Base-by-base conservation (phyloP, 257 asterid species). In the Nicotiana paniculata region DNA sequence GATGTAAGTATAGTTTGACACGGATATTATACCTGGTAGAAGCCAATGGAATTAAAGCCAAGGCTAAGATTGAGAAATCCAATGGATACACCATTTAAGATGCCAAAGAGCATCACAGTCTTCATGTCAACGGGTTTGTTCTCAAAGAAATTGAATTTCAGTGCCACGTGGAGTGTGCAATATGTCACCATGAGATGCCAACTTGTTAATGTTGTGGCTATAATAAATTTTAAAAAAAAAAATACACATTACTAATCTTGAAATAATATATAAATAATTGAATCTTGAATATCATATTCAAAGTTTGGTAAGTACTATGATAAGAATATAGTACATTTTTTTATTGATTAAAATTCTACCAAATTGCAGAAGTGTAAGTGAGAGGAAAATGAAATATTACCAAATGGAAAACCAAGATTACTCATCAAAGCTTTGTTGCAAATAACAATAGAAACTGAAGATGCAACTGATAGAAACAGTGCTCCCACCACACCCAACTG, bases 101-200 rank as follows among this genome's bases (percentile, higher is more conserved):
- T 85, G 30, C 98, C 98, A 76, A 95, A 95, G 35, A 89, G 82
- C 10, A 89, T 81, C 1, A 93, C 90, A 0, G 98, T 93, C 88
- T 90, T 95, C 89, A 86, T 84, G 9, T 95, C 98, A 21, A 92
- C 77, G 6, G 97, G 89, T 86, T 95, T 95, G 86, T 84, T 93
- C 35, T 95, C 98, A 32, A 95, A 95, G 83, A 93, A 92, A 63
- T 91, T 95, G 37, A 95, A 82, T 37, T 93, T 89, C 68, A 87
- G 57, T 2, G 98, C 98, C 63, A 88, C 95, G 33, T 93, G 97
- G 26, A 95, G 96, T 17, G 93, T 92, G 90, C 97, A 91, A 81
- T 93, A 95, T 58, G 98, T 95, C 77, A 95, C 97, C 98, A 95
- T 90, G 62, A 95, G 84, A 82, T 95, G 98, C 98, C 98, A 95